Base-by-base conservation (phyloP, 2,329 filamentous ascomycete genomes). In the Colletotrichum lupini region DNA sequence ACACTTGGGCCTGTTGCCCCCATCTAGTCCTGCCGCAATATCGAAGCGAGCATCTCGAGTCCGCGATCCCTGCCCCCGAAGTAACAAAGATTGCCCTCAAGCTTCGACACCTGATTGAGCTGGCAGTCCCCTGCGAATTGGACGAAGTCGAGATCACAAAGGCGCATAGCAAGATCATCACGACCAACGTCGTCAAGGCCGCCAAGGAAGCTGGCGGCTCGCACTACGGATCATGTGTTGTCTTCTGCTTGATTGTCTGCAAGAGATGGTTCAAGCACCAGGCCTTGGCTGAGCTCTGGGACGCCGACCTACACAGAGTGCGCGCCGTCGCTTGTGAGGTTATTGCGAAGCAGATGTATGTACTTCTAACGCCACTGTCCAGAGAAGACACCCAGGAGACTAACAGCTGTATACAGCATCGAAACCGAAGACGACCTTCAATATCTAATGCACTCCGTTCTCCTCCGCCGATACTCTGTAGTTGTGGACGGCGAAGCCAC, bases 81-180 rank as follows among this genome's bases (percentile, higher is more conserved):
- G 95, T 98, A 74, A 98, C 96, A 74, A 95, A 95, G 81, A 89
- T 97, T 68, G 96, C 95, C 30, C 89, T 99, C 19, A 94, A 95
- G 70, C 87, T 99, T 76, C 97, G 96, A 78, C 95, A 97, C 80
- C 91, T 98, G 77, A 92, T 99, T 78, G 95, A 98, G 83, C 90
- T 95, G 81, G 92, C 95, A 68, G 90, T 99, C 30, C 94, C 96
- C 1, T 98, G 94, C 85, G 97, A 99, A 82, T 88, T 99, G 52
- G 92, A 97, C 71, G 91, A 94, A 79, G 87, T 87, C 5, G 86
- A 90, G 68, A 87, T 99, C 79, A 97, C 93, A 4, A 88, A 88
- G 63, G 91, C 96, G 3, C 95, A 98, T 83, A 97, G 94, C 82
- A 90, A 91, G 58, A 87, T 99, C 81, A 95, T 99, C 80, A 98